Evolutionary conservation across 805 yeast species (phyloP), one percentile per base, ranked within the genome.

Genomic region (Ogataea pini): DNA sequence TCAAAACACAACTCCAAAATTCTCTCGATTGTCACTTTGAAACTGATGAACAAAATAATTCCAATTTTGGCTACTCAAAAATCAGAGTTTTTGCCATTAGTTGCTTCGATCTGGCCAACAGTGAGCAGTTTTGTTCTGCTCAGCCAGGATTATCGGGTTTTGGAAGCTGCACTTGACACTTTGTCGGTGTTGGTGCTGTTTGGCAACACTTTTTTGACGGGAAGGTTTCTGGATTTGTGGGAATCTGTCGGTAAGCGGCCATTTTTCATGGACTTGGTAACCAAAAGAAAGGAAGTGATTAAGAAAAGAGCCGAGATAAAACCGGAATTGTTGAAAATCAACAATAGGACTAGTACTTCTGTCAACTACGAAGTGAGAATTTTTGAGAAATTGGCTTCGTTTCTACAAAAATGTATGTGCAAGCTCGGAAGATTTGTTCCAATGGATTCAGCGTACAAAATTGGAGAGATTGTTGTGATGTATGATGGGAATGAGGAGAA

Each of bases 1-100:
- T 67, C 89, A 31, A 81, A 88, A 2, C 94, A 87, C 57, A 78
- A 79, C 1, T 84, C 95, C 0, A 64, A 75, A 2, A 66, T 73
- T 2, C 64, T 92, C 25, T 76, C 79, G 36, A 61, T 77, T 3
- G 83, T 80, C 50, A 75, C 89, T 5, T 62, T 91, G 46, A 70
- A 66, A 27, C 73, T 87, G 1, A 61, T 78, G 16, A 56, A 64
- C 5, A 63, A 68, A 14, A 64, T 75, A 0, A 49, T 80, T 3
- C 85, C 86, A 0, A 59, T 83, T 20, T 63, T 86, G 18, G 77
- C 87, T 0, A 73, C 86, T 0, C 71, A 75, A 36, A 59, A 64
- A 13, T 63, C 69, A 9, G 70, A 69, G 43, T 67, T 79, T 34
- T 62, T 77, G 13, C 86, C 87, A 0, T 52, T 73, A 1, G 68